A percentile compares a stretch with the other conserved stretches of the same genome.
Conservation (phyloP, 169 alveolate species). For the Plasmodium cynomolgi region DNA sequence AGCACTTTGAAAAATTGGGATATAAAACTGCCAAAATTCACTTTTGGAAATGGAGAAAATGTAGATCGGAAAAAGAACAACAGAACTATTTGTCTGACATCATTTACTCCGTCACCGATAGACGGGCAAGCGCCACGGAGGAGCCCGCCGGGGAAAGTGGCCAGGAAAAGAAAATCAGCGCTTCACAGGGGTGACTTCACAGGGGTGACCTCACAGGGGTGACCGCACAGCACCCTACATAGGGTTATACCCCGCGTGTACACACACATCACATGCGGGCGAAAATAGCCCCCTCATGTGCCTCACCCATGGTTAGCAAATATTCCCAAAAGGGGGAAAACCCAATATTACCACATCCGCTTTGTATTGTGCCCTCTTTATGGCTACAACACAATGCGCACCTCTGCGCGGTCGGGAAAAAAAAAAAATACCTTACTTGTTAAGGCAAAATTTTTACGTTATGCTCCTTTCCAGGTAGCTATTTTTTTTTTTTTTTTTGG, state of each 20-base stretch:
- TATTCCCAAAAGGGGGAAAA: neutral
- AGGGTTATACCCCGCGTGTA: neutral
- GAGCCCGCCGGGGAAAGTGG: constrained; percentile 12
- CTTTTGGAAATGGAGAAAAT: constrained; percentile 77
- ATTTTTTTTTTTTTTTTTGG: constrained; percentile 3
- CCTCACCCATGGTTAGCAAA: neutral
- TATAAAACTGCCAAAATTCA: constrained; percentile 69
- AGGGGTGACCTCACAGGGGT: neutral
- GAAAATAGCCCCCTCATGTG: neutral
- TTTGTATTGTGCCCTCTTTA: neutral
- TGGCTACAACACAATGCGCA: neutral
- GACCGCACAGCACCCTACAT: neutral
- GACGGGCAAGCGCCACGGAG: neutral
- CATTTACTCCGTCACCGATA: constrained; percentile 66
- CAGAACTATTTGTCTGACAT: constrained; percentile 72
- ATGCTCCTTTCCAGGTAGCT: constrained; percentile 1
- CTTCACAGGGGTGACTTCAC: neutral
- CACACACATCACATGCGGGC: neutral
- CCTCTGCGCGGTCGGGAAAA: neutral
- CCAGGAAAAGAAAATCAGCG: constrained; percentile 6
- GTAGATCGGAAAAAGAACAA: constrained; percentile 72
- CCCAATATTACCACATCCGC: neutral
- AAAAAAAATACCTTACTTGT: neutral
- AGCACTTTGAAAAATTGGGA: constrained; percentile 63
- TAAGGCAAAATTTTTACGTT: neutral